Conservation (phyloP, 345 rosid genomes). For the Laguncularia racemosa region DNA sequence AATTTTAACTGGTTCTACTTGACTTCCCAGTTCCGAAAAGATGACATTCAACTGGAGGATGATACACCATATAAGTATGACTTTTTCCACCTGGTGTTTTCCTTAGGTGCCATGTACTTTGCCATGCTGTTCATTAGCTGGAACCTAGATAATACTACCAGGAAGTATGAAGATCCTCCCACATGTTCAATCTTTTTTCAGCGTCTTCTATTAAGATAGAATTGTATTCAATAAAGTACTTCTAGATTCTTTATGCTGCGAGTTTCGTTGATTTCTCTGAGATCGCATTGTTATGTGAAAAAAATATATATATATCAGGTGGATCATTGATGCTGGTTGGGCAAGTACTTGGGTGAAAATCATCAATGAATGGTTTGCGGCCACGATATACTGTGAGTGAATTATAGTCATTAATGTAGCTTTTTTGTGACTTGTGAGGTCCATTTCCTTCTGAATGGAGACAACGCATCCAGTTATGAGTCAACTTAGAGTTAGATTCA, state of each 20-base stretch:
- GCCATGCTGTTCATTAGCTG: conserved; percentile 88
- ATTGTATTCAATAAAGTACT: too few relatives aligned
- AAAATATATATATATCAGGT: conserved; percentile 34
- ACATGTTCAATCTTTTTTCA: too few relatives aligned
- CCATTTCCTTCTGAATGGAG: too few relatives aligned
- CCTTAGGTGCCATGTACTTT: conserved; percentile 89
- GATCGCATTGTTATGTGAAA: neutral
- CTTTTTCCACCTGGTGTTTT: conserved; percentile 75
- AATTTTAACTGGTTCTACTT: too few relatives aligned
- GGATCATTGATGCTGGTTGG: conserved; percentile 95
- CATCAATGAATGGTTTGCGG: conserved; percentile 83
- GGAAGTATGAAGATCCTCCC: conserved; percentile 36
- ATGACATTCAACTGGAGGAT: conserved; percentile 42
- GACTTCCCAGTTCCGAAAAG: conserved; percentile 49
- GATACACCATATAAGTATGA: conserved; percentile 71
- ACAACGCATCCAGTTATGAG: too few relatives aligned
- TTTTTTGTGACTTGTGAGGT: neutral
- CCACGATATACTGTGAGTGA: conserved; percentile 64
- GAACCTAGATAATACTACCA: conserved; percentile 60
- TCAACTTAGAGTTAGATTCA: neutral
- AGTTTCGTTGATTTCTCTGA: too few relatives aligned
- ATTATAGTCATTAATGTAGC: neutral
- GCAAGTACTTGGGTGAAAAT: conserved; percentile 92
- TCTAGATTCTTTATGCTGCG: neutral
- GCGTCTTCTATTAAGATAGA: neutral